Evolutionary conservation across 1,139 yeast species (phyloP), one percentile per base, ranked within the genome.

Genomic region (Taiozyma sp.): DNA sequence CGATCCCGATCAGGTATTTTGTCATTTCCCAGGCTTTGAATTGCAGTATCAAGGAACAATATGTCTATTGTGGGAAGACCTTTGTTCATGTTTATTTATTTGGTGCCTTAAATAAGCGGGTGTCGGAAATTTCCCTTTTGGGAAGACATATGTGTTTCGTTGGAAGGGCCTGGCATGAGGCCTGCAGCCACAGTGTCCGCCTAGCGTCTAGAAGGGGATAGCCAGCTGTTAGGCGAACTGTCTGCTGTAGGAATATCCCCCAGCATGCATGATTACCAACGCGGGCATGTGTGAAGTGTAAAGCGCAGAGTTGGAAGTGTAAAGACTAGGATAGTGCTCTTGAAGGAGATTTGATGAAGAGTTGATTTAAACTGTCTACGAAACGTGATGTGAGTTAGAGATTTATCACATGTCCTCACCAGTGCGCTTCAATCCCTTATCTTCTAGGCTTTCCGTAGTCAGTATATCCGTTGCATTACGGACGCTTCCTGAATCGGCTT

Each of bases 1-100:
- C 79, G 30, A 74, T 72, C 22, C 78, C 79, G 32, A 74, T 66
- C 19, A 61, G 48, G 30, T 48, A 57, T 13, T 54, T 48, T 2
- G 56, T 22, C 58, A 56, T 55, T 10, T 32, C 36, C 14, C 19
- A 14, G 19, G 16, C 36, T n/a, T 4, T n/a, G 36, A 8, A n/a
- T 7, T 32, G 19, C 19, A 8, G 19, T 19, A 32, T 2, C 19
- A 19, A 19, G 19, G 19, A 19, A 19, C 19, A 19, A 19, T 19
- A 19, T 19, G 19, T 19, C 19, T 19, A 19, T 19, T 3, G 3
- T 19, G 19, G 19, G 19, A 19, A 19, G 19, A 19, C 19, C 19
- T 19, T 24, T 24, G 27, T 24, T 24, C 8, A 24, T 24, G 27
- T 24, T 24, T 24, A n/a, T n/a, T n/a, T n/a, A 24, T 24, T 6